A percentile compares a stretch with the other conserved stretches of the same genome.
phyloP scores from a whole-genome alignment of 257 asterid species.

The Ajuga chamaepitys region DNA sequence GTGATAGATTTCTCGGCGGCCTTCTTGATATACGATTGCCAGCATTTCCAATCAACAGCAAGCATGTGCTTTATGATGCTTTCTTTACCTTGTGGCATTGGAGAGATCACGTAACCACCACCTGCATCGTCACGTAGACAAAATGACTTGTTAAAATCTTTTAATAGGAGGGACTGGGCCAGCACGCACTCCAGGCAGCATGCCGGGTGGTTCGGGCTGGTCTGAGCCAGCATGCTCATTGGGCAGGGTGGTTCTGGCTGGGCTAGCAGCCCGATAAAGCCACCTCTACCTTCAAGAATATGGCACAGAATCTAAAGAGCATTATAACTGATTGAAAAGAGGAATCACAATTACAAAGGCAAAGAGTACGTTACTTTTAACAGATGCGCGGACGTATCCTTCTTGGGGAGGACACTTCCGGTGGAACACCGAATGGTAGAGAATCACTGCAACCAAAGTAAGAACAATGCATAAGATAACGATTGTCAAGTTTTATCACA shows the following conservation, averaged over 20 bases:
- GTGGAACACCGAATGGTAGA: conserved; percentile 80
- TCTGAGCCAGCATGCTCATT: no score
- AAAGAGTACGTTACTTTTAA: conserved; percentile 70
- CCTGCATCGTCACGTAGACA: conserved; percentile 34
- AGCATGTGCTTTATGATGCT: conserved; percentile 82
- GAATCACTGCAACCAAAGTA: conserved; percentile 54
- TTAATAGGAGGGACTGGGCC: not conserved
- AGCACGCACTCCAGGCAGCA: no score
- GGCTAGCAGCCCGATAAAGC: no score
- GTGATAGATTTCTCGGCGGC: conserved; percentile 57
- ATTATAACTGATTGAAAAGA: no score
- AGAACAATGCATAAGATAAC: not conserved
- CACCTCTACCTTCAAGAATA: no score
- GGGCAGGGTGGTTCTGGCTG: no score
- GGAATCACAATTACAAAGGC: conserved; percentile 2
- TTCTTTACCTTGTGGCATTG: conserved; percentile 56
- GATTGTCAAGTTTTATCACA: not conserved
- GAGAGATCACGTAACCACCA: conserved; percentile 83
- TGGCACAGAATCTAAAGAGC: no score
- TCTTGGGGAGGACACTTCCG: conserved; percentile 65
- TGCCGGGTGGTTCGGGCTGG: no score
- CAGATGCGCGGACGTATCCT: conserved; percentile 77
- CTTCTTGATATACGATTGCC: conserved; percentile 60
- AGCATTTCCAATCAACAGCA: conserved; percentile 80
- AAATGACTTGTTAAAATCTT: no score